Evolutionary conservation across 345 rosid species (phyloP).

Genomic region (Leavenworthia alabamica): DNA sequence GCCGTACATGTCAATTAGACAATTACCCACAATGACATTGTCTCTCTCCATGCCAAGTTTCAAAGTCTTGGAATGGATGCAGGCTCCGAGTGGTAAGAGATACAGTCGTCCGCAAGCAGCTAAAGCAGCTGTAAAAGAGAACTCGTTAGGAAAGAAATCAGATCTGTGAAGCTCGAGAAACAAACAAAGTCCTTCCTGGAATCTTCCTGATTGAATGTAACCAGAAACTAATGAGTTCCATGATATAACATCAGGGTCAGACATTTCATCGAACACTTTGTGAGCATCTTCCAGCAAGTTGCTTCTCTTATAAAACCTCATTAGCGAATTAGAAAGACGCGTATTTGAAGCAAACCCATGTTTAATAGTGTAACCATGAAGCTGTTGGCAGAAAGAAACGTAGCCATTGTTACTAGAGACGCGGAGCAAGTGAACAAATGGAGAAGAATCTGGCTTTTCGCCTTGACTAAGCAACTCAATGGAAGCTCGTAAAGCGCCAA

Average conservation of each 20-base stretch:
- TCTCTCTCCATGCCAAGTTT: conserved; percentile 45
- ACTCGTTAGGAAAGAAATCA: conserved; percentile 40
- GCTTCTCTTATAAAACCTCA: conserved; percentile 35
- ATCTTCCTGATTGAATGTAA: conserved; percentile 45
- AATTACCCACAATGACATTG: conserved; percentile 46
- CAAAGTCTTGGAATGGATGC: conserved; percentile 55
- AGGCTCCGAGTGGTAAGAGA: conserved; percentile 35
- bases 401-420: conserved; percentile 43
- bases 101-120: conserved; percentile 52
- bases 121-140: conserved; percentile 57
- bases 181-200: conserved; percentile 40
- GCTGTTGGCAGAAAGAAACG: conserved; percentile 47
- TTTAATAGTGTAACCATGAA: conserved; percentile 47
- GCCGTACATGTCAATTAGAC: conserved; percentile 82
- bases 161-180: conserved; percentile 52
- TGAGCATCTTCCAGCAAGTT: conserved; percentile 39
- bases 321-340: conserved; percentile 48
- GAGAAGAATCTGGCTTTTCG: conserved; percentile 32
- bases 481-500: conserved; percentile 27
- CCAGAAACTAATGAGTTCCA: conserved; percentile 75
- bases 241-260: conserved; percentile 58
- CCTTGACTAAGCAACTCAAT: conserved; percentile 34
- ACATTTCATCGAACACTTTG: conserved; percentile 66
- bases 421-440: conserved; percentile 47
- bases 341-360: conserved; percentile 55